Evolutionary conservation across 2,329 filamentous ascomycete species (phyloP).

Genomic region (Neoscytalidium dimidiatum): DNA sequence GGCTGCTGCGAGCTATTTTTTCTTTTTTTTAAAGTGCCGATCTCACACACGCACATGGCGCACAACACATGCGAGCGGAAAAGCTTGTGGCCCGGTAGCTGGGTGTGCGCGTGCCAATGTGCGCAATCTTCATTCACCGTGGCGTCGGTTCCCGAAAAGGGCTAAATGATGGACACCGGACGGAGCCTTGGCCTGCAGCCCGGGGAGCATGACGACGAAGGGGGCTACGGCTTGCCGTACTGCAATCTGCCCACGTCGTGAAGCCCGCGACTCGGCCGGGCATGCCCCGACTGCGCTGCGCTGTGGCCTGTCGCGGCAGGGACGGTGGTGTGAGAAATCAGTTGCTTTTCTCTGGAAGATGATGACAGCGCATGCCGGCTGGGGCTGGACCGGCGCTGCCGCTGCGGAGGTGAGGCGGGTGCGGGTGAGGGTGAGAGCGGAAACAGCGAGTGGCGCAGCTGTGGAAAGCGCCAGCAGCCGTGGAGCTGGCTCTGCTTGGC

Average conservation of each 20-base stretch:
- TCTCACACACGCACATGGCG: background rate
- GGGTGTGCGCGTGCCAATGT: background rate
- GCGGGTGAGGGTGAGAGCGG: background rate
- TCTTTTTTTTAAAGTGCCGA: background rate
- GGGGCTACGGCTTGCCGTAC: background rate
- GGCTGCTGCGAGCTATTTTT: background rate
- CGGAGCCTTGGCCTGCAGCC: background rate
- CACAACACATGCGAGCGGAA: background rate
- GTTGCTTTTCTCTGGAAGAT: background rate
- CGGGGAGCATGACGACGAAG: conserved; percentile 4
- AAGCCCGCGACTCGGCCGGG: background rate
- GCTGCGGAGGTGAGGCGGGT: background rate
- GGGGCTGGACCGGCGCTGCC: background rate
- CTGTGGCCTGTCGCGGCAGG: background rate
- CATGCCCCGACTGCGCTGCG: background rate
- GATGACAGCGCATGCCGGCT: background rate
- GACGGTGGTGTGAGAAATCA: background rate
- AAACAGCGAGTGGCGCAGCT: conserved; percentile 5
- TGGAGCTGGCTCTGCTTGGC: no score
- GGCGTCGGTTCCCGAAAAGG: background rate
- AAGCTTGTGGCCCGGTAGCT: background rate
- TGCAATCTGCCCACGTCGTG: background rate
- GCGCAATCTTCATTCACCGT: background rate
- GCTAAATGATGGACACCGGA: background rate
- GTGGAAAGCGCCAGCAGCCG: background rate